Evolutionary conservation across 2,329 filamentous ascomycete species (phyloP).

Genomic region (Fusarium floridanum): DNA sequence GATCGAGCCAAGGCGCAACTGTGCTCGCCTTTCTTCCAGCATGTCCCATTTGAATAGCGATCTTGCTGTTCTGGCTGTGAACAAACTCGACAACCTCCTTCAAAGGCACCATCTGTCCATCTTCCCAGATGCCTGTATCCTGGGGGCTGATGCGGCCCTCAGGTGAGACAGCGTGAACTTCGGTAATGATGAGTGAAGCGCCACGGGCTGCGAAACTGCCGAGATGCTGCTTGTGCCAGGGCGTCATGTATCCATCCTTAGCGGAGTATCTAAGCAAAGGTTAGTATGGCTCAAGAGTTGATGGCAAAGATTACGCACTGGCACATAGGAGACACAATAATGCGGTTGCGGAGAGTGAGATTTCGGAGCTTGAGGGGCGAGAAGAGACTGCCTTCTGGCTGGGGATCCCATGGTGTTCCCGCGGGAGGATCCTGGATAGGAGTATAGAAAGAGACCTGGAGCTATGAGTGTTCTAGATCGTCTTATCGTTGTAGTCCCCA

Average conservation of each 20-base stretch:
- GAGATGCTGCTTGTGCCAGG: conserved; percentile 59
- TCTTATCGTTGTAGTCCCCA: neutral
- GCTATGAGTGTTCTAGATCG: neutral
- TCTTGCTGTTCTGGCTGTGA: conserved; percentile 70
- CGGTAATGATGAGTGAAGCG: conserved; percentile 73
- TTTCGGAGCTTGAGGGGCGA: conserved; percentile 59
- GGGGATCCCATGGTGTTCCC: conserved; percentile 41
- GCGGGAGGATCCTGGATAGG: conserved; percentile 43
- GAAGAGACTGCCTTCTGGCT: conserved; percentile 53
- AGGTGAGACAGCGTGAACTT: conserved; percentile 75
- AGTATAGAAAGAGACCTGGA: conserved; percentile 42
- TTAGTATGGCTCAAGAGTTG: neutral
- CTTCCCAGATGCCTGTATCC: conserved; percentile 77
- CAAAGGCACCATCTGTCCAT: conserved; percentile 74
- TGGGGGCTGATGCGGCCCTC: conserved; percentile 80
- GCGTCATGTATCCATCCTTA: conserved; percentile 56
- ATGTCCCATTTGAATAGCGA: conserved; percentile 78
- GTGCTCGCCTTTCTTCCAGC: conserved; percentile 71
- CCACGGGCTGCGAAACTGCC: conserved; percentile 54
- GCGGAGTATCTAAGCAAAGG: conserved; percentile 46
- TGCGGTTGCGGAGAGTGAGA: conserved; percentile 60
- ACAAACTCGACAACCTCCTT: conserved; percentile 73
- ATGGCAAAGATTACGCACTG: conserved; percentile 49
- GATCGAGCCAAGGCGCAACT: conserved; percentile 43
- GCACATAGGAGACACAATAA: conserved; percentile 63